phyloP scores from a whole-genome alignment of 495 filamentous ascomycete genomes.

The Hypoxylon trugodes region DNA sequence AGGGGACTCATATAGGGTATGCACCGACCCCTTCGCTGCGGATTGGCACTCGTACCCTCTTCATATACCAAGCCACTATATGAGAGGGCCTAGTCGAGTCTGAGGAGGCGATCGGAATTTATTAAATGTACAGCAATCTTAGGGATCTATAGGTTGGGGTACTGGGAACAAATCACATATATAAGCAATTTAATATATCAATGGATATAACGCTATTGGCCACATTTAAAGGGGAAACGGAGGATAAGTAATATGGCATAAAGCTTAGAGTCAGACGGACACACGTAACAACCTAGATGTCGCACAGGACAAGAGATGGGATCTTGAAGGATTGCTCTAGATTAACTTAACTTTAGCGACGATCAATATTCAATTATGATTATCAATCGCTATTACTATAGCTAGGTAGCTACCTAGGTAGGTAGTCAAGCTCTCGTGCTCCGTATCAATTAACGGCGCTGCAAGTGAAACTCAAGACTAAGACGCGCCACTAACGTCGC shows the following conservation, averaged over 20 bases:
- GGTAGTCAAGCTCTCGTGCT: no score
- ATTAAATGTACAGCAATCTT: constrained; percentile 23
- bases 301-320: neutral
- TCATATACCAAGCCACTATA: neutral
- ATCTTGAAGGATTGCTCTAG: neutral
- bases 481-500: neutral
- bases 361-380: no score
- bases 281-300: neutral
- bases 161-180: constrained; percentile 1
- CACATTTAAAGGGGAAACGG: neutral
- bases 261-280: neutral
- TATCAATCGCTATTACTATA: no score
- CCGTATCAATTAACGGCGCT: no score
- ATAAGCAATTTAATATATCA: constrained; percentile 7
- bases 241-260: constrained; percentile 7
- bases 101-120: constrained; percentile 26
- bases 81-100: constrained; percentile 25
- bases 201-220: constrained; percentile 6
- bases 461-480: no score
- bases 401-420: no score
- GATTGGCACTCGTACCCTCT: neutral
- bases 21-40: constrained; percentile 1
- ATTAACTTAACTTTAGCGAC: no score
- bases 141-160: constrained; percentile 7
- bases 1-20: constrained; percentile 2